A percentile compares a stretch with the other conserved stretches of the same genome.
These are phyloP conservation scores for Fraxinus sp. DNA, from an alignment of 305 asterid genomes.

Conservation along the genomic window DNA sequence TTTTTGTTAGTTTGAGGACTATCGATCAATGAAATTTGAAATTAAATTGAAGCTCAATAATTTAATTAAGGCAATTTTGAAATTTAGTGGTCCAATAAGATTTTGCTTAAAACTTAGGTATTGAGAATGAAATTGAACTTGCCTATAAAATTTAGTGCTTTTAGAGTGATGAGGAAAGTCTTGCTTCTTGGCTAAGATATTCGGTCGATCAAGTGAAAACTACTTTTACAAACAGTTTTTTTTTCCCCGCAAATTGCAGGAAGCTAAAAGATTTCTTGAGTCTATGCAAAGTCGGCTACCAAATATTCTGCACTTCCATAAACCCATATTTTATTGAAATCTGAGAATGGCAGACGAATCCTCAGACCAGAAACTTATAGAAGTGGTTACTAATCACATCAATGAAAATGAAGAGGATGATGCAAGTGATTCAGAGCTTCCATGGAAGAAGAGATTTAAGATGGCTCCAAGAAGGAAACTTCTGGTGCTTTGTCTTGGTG, in stretches of 20 bases:
- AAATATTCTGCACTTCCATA: not conserved
- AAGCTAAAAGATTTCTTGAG: not conserved
- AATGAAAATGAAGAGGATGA: not conserved
- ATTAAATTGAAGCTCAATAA: not conserved
- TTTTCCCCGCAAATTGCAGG: not conserved
- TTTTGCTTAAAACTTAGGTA: not conserved
- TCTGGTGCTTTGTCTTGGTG: constrained; percentile 30
- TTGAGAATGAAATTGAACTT: not conserved
- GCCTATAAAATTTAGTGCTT: not conserved
- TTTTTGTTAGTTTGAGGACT: not conserved
- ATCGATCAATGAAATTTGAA: not conserved
- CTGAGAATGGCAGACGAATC: constrained; percentile 13
- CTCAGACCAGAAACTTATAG: constrained; percentile 4
- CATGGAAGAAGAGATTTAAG: constrained; percentile 17
- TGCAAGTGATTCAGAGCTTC: not conserved
- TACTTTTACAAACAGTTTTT: not conserved
- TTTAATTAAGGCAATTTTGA: not conserved
- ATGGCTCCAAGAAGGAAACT: constrained; percentile 24
- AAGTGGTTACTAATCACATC: not conserved
- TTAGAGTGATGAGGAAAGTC: not conserved
- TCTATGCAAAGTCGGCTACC: not conserved
- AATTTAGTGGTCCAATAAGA: not conserved
- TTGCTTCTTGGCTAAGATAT: not conserved
- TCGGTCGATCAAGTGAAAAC: not conserved
- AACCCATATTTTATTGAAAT: not conserved